These are phyloP conservation scores for Verticillium albo-atrum DNA, from an alignment of 2,329 filamentous ascomycete species.

Conservation along the genomic window DNA sequence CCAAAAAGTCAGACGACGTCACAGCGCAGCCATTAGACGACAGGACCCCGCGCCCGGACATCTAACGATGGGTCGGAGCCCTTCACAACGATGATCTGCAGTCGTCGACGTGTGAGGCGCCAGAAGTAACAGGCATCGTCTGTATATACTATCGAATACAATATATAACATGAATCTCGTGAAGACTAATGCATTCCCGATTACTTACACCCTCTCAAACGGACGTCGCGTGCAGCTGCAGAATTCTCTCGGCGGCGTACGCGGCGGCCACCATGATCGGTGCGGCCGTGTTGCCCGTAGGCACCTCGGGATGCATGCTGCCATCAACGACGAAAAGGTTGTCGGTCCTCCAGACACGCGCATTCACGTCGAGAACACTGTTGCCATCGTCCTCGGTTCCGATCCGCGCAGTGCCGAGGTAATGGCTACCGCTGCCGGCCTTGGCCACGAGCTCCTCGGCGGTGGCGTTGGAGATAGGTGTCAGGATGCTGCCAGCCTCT, in stretches of 20 bases:
- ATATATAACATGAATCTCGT: no score
- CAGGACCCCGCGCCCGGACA: no score
- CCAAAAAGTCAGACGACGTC: no score
- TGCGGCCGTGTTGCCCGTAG: conserved; percentile 20
- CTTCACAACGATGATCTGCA: no score
- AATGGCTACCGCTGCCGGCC: conserved; percentile 21
- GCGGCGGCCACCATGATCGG: conserved; percentile 20
- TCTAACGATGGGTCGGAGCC: no score
- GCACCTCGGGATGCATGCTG: conserved; percentile 24
- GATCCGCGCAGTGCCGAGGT: conserved; percentile 24
- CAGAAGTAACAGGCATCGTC: no score
- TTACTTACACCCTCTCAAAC: no score
- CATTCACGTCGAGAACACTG: conserved; percentile 25
- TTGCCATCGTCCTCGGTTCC: conserved; percentile 22
- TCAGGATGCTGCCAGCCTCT: conserved; percentile 14
- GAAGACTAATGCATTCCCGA: no score
- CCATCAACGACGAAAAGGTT: conserved; percentile 22
- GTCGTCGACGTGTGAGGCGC: no score
- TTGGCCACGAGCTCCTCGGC: conserved; percentile 17
- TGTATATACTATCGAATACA: no score
- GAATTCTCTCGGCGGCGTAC: conserved; percentile 17
- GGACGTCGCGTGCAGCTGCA: neutral
- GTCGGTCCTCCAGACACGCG: conserved; percentile 24
- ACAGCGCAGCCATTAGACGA: no score
- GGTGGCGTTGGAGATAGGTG: conserved; percentile 12